Conservation (phyloP, 192 early-diverging fungal species). For the Backusella mclennaniae region DNA sequence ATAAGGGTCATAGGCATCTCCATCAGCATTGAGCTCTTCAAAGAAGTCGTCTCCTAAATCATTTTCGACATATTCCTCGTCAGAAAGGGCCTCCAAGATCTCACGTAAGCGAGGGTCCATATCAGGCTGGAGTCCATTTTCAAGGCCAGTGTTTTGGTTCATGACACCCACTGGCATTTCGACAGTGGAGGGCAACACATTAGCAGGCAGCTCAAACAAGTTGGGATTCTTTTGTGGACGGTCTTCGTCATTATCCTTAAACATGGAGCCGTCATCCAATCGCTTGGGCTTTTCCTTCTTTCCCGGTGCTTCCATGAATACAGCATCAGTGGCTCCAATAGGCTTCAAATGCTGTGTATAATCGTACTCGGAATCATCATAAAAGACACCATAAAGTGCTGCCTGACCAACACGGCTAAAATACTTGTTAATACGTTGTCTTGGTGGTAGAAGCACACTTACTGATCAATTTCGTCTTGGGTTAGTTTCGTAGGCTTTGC, state of each 20-base stretch:
- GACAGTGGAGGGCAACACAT: slow-evolving; percentile 71
- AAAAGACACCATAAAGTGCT: slow-evolving; percentile 87
- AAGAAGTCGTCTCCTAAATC: slow-evolving; percentile 84
- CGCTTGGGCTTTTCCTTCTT: slow-evolving; percentile 52
- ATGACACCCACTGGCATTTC: slow-evolving; percentile 73
- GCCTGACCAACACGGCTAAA: slow-evolving; percentile 62
- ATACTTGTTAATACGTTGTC: no score
- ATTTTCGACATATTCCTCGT: slow-evolving; percentile 84
- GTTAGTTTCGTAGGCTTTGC: slow-evolving; percentile 26
- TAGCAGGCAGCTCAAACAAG: slow-evolving; percentile 61
- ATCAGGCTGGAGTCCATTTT: slow-evolving; percentile 64
- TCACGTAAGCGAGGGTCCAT: slow-evolving; percentile 85
- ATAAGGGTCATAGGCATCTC: slow-evolving; percentile 43
- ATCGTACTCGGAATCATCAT: slow-evolving; percentile 91
- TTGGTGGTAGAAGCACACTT: background rate
- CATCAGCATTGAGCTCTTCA: slow-evolving; percentile 70
- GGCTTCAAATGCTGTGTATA: slow-evolving; percentile 90
- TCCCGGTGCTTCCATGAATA: slow-evolving; percentile 71
- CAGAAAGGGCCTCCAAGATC: slow-evolving; percentile 90
- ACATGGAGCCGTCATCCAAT: slow-evolving; percentile 29
- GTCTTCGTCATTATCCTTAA: slow-evolving; percentile 23
- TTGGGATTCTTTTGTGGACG: slow-evolving; percentile 31
- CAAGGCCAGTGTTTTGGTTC: slow-evolving; percentile 59
- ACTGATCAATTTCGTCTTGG: slow-evolving; percentile 35
- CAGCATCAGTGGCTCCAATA: slow-evolving; percentile 77